Conservation (phyloP, 345 rosid species). For the Populus tremula region DNA sequence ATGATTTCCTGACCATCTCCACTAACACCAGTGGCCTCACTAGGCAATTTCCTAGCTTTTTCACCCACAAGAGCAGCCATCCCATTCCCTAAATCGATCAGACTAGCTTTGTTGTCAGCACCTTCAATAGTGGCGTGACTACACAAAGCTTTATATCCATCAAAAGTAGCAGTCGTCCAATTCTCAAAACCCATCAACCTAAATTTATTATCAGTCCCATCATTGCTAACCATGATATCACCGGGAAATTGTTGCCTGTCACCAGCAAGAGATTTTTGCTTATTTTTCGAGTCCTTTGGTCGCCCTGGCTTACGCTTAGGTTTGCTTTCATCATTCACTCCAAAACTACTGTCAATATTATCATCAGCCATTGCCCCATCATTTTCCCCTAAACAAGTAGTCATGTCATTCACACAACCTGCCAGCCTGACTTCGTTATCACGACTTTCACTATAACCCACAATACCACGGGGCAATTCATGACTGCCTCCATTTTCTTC, state of each 20-base stretch:
- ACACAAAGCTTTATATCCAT: no score
- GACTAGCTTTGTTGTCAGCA: not conserved
- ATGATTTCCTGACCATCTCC: not conserved
- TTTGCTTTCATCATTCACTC: not conserved
- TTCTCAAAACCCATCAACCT: no score
- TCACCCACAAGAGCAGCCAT: not conserved
- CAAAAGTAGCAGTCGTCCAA: no score
- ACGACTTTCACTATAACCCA: no score
- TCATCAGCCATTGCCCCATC: not conserved
- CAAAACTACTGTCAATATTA: not conserved
- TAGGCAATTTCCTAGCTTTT: not conserved
- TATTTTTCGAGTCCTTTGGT: constrained; percentile 26
- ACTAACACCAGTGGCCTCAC: not conserved
- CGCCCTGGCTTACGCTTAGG: not conserved
- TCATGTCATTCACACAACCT: no score
- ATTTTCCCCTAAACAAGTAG: not conserved
- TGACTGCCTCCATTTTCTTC: not conserved
- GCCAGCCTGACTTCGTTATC: no score
- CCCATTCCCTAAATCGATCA: not conserved
- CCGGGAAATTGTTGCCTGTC: not conserved
- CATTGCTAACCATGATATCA: not conserved
- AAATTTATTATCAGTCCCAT: no score
- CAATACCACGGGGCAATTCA: no score
- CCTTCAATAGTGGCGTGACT: not conserved
- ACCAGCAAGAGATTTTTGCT: constrained; percentile 7